Percentiles rank a stretch among this genome's conserved stretches.
These are phyloP conservation scores for Nematocida minor DNA, from an alignment of 371 early-diverging fungal genomes.

Conservation along the genomic window DNA sequence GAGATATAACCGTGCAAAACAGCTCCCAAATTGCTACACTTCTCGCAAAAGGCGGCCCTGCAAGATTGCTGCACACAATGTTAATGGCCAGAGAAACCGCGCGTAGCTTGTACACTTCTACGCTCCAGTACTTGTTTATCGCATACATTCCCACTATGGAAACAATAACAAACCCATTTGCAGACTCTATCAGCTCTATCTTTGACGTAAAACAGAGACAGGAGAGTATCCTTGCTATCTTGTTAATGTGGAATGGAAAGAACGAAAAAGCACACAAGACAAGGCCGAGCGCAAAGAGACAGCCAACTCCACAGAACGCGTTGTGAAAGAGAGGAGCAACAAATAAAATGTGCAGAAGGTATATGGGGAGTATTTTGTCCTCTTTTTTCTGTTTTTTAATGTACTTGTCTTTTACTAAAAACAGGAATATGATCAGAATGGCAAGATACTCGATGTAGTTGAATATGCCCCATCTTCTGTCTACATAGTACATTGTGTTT, in stretches of 20 bases:
- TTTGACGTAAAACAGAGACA: background rate
- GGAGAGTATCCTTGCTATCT: background rate
- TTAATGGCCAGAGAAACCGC: slow-evolving; percentile 19
- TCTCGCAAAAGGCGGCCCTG: background rate
- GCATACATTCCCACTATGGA: background rate
- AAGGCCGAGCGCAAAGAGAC: background rate
- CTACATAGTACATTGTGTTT: background rate
- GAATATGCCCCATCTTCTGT: background rate
- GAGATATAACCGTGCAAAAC: slow-evolving; percentile 17
- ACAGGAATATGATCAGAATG: background rate
- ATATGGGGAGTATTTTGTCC: background rate
- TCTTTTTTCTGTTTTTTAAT: background rate
- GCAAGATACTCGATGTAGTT: background rate
- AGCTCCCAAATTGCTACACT: background rate
- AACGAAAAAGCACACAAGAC: background rate
- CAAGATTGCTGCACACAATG: slow-evolving; percentile 7
- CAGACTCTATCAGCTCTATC: background rate
- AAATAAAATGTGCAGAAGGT: slow-evolving; percentile 9
- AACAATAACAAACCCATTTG: background rate
- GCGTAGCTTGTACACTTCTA: background rate
- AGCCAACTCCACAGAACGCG: background rate
- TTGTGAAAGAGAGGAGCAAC: background rate
- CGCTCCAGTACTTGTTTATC: background rate
- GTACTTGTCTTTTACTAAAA: slow-evolving; percentile 1
- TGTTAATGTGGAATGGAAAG: background rate